Evolutionary conservation across 306 rosid genomes (phyloP).

Genomic region (Abrus precatorius): DNA sequence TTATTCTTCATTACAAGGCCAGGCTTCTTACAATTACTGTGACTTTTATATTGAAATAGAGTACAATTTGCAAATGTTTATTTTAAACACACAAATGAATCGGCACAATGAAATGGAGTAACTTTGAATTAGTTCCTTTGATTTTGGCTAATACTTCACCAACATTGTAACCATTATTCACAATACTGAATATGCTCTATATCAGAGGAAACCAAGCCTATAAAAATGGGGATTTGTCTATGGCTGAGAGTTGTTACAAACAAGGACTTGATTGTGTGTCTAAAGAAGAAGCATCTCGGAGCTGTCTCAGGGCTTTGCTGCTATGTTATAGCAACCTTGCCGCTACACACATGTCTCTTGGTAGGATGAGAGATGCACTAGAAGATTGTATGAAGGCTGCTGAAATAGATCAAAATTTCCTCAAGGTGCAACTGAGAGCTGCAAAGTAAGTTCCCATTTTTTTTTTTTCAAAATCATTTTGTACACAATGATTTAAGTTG

Average conservation of each 20-base stretch:
- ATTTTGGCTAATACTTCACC: slow-evolving; percentile 39
- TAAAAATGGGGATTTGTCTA: slow-evolving; percentile 77
- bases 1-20: slow-evolving; percentile 31
- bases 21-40: slow-evolving; percentile 31
- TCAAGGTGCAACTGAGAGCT: slow-evolving; percentile 91
- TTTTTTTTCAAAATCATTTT: slow-evolving; percentile 12
- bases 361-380: slow-evolving; percentile 89
- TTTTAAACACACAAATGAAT: slow-evolving; percentile 28
- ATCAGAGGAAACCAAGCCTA: slow-evolving; percentile 97
- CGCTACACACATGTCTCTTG: slow-evolving; percentile 95
- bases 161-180: slow-evolving; percentile 33
- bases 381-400: slow-evolving; percentile 85
- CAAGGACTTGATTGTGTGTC: slow-evolving; percentile 76
- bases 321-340: slow-evolving; percentile 98
- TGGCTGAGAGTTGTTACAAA: slow-evolving; percentile 88
- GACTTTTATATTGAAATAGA: slow-evolving; percentile 38
- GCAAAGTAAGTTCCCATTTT: slow-evolving; percentile 79
- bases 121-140: slow-evolving; percentile 35
- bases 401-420: slow-evolving; percentile 83
- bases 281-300: slow-evolving; percentile 68
- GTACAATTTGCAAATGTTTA: neutral
- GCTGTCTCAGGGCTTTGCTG: slow-evolving; percentile 89
- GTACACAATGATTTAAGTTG: slow-evolving; percentile 39
- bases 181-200: slow-evolving; percentile 47
- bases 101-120: neutral